Percentiles rank a stretch among this genome's conserved stretches.
Conservation (phyloP, 2,329 filamentous ascomycete species). For the Pseudohalonectria lignicola region DNA sequence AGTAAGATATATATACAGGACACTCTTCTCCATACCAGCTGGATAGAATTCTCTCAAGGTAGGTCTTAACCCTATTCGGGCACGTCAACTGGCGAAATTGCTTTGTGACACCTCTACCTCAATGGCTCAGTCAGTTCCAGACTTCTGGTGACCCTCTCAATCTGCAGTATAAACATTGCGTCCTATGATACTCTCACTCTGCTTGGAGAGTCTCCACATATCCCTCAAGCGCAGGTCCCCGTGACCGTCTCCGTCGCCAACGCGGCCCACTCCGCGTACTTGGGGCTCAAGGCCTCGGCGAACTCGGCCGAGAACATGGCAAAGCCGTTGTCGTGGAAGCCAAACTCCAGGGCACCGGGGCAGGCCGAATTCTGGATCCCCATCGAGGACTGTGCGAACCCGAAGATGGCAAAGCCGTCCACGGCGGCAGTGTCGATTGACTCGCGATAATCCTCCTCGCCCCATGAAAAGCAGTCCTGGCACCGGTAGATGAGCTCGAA, state of each 20-base stretch:
- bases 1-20: too few relatives aligned
- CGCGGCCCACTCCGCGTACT: conserved; percentile 5
- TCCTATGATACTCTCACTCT: too few relatives aligned
- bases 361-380: conserved; percentile 6
- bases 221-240: neutral
- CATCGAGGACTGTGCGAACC: conserved; percentile 42
- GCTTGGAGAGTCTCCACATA: too few relatives aligned
- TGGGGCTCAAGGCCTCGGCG: conserved; percentile 3
- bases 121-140: too few relatives aligned
- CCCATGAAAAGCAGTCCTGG: conserved; percentile 41
- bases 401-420: conserved; percentile 24
- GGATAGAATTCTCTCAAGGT: too few relatives aligned
- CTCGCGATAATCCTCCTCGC: conserved; percentile 24
- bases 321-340: conserved; percentile 12
- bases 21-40: too few relatives aligned
- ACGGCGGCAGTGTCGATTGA: conserved; percentile 30
- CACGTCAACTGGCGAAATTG: too few relatives aligned
- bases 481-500: conserved; percentile 58
- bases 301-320: conserved; percentile 6
- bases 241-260: conserved; percentile 4
- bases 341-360: conserved; percentile 5
- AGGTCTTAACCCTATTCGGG: too few relatives aligned
- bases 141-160: too few relatives aligned
- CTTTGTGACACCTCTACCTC: too few relatives aligned
- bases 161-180: too few relatives aligned